A percentile compares a stretch with the other conserved stretches of the same genome.
Conservation (phyloP, 257 asterid species). For the Agastache rugosa region DNA sequence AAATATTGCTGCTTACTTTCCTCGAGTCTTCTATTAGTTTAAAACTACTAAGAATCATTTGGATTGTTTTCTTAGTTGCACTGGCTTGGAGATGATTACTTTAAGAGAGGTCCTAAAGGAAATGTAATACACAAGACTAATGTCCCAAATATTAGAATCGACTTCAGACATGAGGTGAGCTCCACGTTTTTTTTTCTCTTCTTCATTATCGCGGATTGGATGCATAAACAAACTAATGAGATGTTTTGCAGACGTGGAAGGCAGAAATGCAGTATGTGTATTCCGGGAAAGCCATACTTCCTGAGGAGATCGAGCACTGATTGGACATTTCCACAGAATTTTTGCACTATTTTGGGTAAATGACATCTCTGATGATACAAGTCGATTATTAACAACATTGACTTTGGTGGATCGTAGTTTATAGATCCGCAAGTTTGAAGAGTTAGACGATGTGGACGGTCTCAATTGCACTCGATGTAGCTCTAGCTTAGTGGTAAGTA, state of each 20-base stretch:
- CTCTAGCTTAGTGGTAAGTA: neutral
- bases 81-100: conserved; percentile 86
- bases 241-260: conserved; percentile 74
- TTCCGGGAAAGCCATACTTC: conserved; percentile 67
- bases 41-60: conserved; percentile 21
- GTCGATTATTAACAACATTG: neutral
- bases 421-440: neutral
- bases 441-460: neutral
- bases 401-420: conserved; percentile 4
- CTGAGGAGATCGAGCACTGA: conserved; percentile 69
- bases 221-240: conserved; percentile 24
- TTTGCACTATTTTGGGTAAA: neutral
- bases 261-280: conserved; percentile 88
- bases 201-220: conserved; percentile 3
- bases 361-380: conserved; percentile 1
- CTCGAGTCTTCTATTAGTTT: neutral
- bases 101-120: conserved; percentile 72
- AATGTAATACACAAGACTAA: conserved; percentile 90
- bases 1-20: neutral
- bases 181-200: conserved; percentile 17
- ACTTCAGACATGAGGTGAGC: conserved; percentile 88
- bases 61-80: conserved; percentile 56
- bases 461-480: neutral
- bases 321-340: neutral
- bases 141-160: conserved; percentile 78